phyloP scores from a whole-genome alignment of 2,329 filamentous ascomycete species.

The Sarocladiaceae sp. region DNA sequence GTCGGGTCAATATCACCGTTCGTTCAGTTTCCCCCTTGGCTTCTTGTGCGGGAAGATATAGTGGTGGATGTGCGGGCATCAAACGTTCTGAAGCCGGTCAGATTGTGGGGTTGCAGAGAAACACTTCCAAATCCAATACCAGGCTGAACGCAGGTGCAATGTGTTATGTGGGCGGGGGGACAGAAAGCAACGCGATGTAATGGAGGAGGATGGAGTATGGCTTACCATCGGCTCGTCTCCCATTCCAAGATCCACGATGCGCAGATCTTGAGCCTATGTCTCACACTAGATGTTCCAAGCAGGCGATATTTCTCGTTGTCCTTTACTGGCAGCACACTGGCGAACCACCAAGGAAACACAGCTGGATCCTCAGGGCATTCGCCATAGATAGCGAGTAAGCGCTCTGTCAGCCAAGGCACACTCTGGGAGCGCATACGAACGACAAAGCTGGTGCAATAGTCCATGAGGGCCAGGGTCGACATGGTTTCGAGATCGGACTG shows the following conservation, averaged over 20 bases:
- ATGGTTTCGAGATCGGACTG: slow-evolving; percentile 32
- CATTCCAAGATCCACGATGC: slow-evolving; percentile 73
- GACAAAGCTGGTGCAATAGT: slow-evolving; percentile 64
- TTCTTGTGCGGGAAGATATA: background rate
- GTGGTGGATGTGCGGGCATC: background rate
- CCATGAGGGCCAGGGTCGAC: slow-evolving; percentile 68
- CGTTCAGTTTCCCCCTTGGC: background rate
- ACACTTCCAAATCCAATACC: slow-evolving; percentile 3
- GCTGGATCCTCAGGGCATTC: slow-evolving; percentile 72
- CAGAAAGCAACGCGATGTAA: background rate
- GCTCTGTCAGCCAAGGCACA: slow-evolving; percentile 69
- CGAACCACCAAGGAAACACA: slow-evolving; percentile 87
- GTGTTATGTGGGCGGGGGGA: background rate
- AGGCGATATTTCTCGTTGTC: slow-evolving; percentile 78
- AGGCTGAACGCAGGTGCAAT: background rate
- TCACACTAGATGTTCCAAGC: slow-evolving; percentile 68
- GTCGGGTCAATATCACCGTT: slow-evolving; percentile 4
- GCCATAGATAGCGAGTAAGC: slow-evolving; percentile 71
- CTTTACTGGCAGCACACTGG: slow-evolving; percentile 71
- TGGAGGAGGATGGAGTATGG: background rate
- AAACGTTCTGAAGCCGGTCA: slow-evolving; percentile 6
- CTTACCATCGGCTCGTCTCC: slow-evolving; percentile 69
- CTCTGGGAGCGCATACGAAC: slow-evolving; percentile 62
- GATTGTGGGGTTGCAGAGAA: slow-evolving; percentile 6
- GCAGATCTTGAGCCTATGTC: slow-evolving; percentile 78